Percentiles rank a stretch among this genome's conserved stretches.
phyloP scores from a whole-genome alignment of 192 early-diverging fungal species.

The Borealophlyctis nickersoniae region DNA sequence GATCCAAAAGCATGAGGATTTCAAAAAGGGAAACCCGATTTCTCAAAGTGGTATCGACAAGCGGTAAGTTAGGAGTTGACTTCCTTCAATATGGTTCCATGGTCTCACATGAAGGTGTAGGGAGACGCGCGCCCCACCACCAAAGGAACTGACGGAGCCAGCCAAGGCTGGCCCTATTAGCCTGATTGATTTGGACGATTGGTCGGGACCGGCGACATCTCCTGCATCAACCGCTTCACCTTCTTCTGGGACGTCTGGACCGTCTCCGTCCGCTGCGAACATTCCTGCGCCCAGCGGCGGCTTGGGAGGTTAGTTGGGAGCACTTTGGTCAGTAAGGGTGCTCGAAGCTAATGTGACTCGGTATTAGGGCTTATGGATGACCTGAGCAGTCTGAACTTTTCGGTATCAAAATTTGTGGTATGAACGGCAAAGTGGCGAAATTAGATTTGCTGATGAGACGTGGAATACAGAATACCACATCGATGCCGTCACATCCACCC shows the following conservation, averaged over 20 bases:
- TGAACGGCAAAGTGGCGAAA: too few species aligned
- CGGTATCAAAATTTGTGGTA: too few species aligned
- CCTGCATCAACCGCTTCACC: not conserved
- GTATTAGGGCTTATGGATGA: constrained; percentile 27
- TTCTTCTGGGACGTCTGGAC: not conserved
- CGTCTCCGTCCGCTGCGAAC: constrained; percentile 6
- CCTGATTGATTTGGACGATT: constrained; percentile 56
- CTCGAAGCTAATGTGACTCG: too few species aligned
- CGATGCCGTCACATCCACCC: not conserved
- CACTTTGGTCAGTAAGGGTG: too few species aligned
- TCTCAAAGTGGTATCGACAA: constrained; percentile 13
- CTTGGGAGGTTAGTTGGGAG: constrained; percentile 4
- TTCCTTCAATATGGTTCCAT: too few species aligned
- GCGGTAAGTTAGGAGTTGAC: constrained; percentile 1
- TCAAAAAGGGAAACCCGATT: constrained; percentile 43
- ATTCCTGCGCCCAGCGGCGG: not conserved
- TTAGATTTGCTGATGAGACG: too few species aligned
- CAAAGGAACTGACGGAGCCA: not conserved
- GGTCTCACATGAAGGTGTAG: not conserved
- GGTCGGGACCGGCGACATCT: constrained; percentile 13
- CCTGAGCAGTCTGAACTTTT: constrained; percentile 36
- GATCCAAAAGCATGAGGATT: constrained; percentile 64
- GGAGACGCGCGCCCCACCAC: not conserved
- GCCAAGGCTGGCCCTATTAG: constrained; percentile 35
- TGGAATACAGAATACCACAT: not conserved